Percentiles rank a stretch among this genome's conserved stretches.
These are phyloP conservation scores for Candida manassasensis DNA, from an alignment of 805 yeast species.

Conservation along the genomic window DNA sequence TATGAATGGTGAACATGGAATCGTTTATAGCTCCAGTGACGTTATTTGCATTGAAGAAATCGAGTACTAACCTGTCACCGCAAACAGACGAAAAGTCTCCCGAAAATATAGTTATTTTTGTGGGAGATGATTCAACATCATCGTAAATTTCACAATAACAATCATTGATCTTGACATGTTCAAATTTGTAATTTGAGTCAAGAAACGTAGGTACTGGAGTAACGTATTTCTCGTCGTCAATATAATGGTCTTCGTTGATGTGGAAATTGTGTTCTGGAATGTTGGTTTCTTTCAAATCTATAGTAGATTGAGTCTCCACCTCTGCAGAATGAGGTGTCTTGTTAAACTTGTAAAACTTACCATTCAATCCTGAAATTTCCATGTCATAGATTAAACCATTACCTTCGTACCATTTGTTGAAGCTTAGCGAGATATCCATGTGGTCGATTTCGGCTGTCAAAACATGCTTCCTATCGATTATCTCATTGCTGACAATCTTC, in stretches of 20 bases:
- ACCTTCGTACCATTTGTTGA: constrained; percentile 54
- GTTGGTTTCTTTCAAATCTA: neutral
- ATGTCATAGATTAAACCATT: constrained; percentile 47
- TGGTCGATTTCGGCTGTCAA: constrained; percentile 39
- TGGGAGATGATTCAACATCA: constrained; percentile 19
- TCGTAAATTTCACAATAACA: constrained; percentile 41
- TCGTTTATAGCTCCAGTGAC: constrained; percentile 73
- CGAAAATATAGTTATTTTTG: constrained; percentile 56
- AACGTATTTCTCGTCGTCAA: neutral
- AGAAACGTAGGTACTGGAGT: constrained; percentile 8
- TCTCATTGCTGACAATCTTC: constrained; percentile 13
- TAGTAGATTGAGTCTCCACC: neutral
- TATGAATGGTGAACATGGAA: constrained; percentile 72
- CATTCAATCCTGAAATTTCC: constrained; percentile 46
- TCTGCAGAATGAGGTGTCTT: neutral
- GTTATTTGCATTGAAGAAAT: constrained; percentile 64
- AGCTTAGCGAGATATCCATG: constrained; percentile 42
- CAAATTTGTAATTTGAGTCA: constrained; percentile 31
- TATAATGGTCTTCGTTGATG: constrained; percentile 2
- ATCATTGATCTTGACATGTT: constrained; percentile 46
- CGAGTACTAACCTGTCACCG: constrained; percentile 54
- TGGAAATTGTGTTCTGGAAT: neutral
- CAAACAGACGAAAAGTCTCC: constrained; percentile 61
- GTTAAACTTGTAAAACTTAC: constrained; percentile 22
- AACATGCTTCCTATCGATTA: constrained; percentile 9